Conservation (phyloP, 305 asterid species). For the Fraxinus baroniana region DNA sequence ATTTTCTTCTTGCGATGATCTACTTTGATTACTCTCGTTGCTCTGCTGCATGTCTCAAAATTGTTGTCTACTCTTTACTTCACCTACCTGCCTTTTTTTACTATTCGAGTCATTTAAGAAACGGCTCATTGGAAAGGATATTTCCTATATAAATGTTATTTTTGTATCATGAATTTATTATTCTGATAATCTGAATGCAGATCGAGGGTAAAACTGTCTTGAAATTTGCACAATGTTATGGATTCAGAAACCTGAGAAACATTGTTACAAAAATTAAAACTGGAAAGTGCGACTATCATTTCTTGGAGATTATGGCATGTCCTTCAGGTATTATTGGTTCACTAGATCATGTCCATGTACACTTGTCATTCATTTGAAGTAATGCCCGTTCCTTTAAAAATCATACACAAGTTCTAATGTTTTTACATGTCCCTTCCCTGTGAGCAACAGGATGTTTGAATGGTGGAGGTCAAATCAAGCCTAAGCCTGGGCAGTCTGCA, state of each 20-base stretch:
- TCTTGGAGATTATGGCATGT: slow-evolving; percentile 97
- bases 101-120: background rate
- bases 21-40: background rate
- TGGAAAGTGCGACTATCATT: slow-evolving; percentile 85
- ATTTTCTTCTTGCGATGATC: background rate
- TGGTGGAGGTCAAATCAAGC: slow-evolving; percentile 97
- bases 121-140: background rate
- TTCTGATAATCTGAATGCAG: slow-evolving; percentile 41
- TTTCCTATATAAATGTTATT: background rate
- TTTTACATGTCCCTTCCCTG: slow-evolving; percentile 17
- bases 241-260: slow-evolving; percentile 89
- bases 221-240: slow-evolving; percentile 88
- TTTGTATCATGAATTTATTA: background rate
- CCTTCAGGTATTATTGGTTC: slow-evolving; percentile 66
- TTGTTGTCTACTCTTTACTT: background rate
- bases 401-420: slow-evolving; percentile 12
- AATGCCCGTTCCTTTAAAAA: background rate
- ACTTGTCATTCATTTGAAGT: background rate
- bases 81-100: background rate
- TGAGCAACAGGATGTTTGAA: slow-evolving; percentile 78
- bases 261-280: slow-evolving; percentile 81
- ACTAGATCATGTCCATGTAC: background rate
- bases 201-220: slow-evolving; percentile 66
- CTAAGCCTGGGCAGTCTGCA: slow-evolving; percentile 70
- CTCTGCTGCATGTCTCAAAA: background rate